Percentiles rank a stretch among this genome's conserved stretches.
phyloP scores from a whole-genome alignment of 371 early-diverging fungal species.

The Apophysomyces elegans region DNA sequence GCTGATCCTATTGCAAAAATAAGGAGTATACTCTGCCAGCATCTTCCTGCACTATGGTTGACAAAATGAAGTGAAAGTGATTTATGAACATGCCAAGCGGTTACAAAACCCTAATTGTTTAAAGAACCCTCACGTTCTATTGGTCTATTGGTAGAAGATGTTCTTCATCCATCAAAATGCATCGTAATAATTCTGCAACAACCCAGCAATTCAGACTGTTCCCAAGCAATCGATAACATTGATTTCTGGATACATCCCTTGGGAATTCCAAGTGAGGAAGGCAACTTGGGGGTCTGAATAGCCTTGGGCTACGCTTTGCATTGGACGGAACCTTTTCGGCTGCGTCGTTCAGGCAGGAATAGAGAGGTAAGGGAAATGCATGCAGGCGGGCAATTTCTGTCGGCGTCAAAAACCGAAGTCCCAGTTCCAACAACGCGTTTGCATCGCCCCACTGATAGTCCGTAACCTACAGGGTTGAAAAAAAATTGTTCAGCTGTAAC shows the following conservation, averaged over 20 bases:
- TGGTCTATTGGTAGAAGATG: too few species aligned
- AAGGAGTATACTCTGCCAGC: too few species aligned
- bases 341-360: slow-evolving; percentile 9
- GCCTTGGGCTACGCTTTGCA: neutral
- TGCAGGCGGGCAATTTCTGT: slow-evolving; percentile 78
- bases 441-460: slow-evolving; percentile 57
- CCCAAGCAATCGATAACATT: slow-evolving; percentile 24
- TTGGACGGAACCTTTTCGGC: slow-evolving; percentile 1
- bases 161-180: too few species aligned
- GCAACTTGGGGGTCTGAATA: slow-evolving; percentile 24
- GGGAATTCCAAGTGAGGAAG: slow-evolving; percentile 57
- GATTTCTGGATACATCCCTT: slow-evolving; percentile 45
- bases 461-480: slow-evolving; percentile 18
- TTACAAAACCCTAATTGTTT: too few species aligned
- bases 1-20: too few species aligned
- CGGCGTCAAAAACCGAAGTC: slow-evolving; percentile 78
- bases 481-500: neutral
- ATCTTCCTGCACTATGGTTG: too few species aligned
- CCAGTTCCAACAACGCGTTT: slow-evolving; percentile 54
- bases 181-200: too few species aligned
- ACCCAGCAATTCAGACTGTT: neutral
- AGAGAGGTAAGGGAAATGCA: slow-evolving; percentile 63
- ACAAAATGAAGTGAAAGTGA: too few species aligned
- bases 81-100: too few species aligned
- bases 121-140: too few species aligned